A percentile compares a stretch with the other conserved stretches of the same genome.
Conservation (phyloP, 2,329 filamentous ascomycete species). For the Nemania bipapillata region DNA sequence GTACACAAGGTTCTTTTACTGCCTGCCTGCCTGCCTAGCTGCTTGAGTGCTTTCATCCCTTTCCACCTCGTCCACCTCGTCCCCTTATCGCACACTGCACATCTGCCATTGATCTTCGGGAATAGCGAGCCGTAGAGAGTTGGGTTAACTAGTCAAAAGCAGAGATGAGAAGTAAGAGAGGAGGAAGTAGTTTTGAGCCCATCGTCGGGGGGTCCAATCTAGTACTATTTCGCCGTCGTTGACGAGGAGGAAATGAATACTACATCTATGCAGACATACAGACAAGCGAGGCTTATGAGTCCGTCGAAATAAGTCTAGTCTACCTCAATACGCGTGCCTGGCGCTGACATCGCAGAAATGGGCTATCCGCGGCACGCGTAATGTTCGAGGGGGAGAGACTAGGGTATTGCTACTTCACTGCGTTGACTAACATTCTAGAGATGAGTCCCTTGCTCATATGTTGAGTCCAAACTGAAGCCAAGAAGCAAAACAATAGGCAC, state of each 20-base stretch:
- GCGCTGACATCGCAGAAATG: background rate
- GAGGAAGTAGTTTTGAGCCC: background rate
- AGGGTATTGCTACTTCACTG: conserved; percentile 11
- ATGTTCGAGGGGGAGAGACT: background rate
- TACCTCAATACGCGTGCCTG: background rate
- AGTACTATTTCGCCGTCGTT: background rate
- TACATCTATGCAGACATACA: background rate
- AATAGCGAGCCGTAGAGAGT: background rate
- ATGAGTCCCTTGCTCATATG: conserved; percentile 1
- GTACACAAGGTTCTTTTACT: conserved; percentile 11
- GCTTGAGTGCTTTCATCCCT: no score
- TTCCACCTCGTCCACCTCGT: background rate
- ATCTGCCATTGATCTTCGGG: background rate
- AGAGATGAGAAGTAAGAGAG: background rate
- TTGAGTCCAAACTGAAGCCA: conserved; percentile 1
- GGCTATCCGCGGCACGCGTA: background rate
- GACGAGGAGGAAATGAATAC: no score
- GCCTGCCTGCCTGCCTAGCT: background rate
- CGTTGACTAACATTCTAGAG: conserved; percentile 2
- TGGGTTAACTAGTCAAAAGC: background rate
- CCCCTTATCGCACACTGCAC: background rate
- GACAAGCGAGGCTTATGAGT: background rate
- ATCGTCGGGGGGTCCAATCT: background rate
- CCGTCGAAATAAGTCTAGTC: background rate
- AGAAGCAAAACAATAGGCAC: background rate